These are phyloP conservation scores for Vaccinium macrocarpon DNA, from an alignment of 148 eudicot species.

Conservation along the genomic window DNA sequence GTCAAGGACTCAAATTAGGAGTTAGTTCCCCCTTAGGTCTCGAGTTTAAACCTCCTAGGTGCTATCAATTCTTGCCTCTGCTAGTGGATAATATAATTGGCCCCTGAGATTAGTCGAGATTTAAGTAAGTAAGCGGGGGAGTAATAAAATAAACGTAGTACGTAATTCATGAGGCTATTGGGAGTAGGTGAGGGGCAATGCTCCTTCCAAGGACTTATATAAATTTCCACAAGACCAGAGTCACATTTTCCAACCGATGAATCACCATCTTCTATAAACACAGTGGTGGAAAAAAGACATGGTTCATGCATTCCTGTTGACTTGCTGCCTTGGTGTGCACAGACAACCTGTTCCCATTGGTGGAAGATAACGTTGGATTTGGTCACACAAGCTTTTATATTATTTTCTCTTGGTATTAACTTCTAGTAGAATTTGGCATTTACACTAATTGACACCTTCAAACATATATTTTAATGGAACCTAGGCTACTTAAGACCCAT, in stretches of 20 bases:
- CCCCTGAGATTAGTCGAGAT: neutral
- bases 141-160: neutral
- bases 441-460: neutral
- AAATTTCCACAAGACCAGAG: neutral
- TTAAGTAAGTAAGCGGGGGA: neutral
- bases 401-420: neutral
- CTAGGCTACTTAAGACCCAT: neutral
- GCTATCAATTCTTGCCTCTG: neutral
- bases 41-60: neutral
- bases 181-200: slow-evolving; percentile 4
- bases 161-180: neutral
- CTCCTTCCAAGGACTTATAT: neutral
- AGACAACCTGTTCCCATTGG: neutral
- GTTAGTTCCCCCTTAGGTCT: neutral
- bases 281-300: neutral
- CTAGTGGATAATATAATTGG: neutral
- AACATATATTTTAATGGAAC: neutral
- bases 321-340: neutral
- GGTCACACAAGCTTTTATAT: neutral
- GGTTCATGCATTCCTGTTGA: neutral
- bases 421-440: neutral
- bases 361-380: neutral
- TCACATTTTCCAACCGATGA: neutral
- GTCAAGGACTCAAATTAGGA: neutral
- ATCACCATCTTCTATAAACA: neutral